Percentiles rank a stretch among this genome's conserved stretches.
Evolutionary conservation across 176 grass and related monocot genomes (phyloP).

Genomic region (Aegilops sharonensis): DNA sequence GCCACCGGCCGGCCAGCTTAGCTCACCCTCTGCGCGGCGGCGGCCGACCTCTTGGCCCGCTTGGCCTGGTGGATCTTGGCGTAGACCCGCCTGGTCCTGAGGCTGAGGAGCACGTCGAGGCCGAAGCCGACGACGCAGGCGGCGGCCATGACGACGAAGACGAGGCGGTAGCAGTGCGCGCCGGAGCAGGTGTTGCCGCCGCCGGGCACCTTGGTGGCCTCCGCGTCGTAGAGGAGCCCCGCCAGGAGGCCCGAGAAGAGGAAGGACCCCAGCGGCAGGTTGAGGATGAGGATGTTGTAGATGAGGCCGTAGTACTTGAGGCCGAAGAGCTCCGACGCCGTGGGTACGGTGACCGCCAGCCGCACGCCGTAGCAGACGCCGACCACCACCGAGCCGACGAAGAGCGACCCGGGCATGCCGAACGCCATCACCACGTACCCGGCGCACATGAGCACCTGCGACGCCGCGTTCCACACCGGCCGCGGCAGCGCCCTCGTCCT

Average conservation of each 20-base stretch:
- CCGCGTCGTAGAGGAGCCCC: slow-evolving; percentile 79
- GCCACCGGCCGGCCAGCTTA: not conserved
- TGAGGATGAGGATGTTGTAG: slow-evolving; percentile 98
- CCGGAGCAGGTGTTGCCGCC: slow-evolving; percentile 91
- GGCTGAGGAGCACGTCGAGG: slow-evolving; percentile 67
- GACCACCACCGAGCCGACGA: slow-evolving; percentile 78
- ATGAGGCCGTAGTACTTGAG: slow-evolving; percentile 98
- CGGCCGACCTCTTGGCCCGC: slow-evolving; percentile 27
- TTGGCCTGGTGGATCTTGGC: slow-evolving; percentile 78
- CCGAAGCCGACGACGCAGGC: slow-evolving; percentile 67
- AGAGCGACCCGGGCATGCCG: slow-evolving; percentile 76
- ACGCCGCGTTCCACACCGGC: slow-evolving; percentile 87
- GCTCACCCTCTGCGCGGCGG: slow-evolving; percentile 19
- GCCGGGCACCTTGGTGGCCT: slow-evolving; percentile 65
- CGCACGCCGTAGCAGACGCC: slow-evolving; percentile 90
- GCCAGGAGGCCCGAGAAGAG: slow-evolving; percentile 98
- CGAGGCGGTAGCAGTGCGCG: slow-evolving; percentile 84
- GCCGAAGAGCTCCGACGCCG: slow-evolving; percentile 90
- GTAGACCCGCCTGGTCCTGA: slow-evolving; percentile 73
- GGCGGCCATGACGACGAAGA: slow-evolving; percentile 76
- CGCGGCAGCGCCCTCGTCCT: slow-evolving; percentile 72
- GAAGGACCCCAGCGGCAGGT: slow-evolving; percentile 91
- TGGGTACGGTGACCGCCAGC: slow-evolving; percentile 76
- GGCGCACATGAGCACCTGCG: slow-evolving; percentile 72
- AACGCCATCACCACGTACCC: slow-evolving; percentile 85